Conservation (phyloP, 257 asterid species). For the Plantago major region DNA sequence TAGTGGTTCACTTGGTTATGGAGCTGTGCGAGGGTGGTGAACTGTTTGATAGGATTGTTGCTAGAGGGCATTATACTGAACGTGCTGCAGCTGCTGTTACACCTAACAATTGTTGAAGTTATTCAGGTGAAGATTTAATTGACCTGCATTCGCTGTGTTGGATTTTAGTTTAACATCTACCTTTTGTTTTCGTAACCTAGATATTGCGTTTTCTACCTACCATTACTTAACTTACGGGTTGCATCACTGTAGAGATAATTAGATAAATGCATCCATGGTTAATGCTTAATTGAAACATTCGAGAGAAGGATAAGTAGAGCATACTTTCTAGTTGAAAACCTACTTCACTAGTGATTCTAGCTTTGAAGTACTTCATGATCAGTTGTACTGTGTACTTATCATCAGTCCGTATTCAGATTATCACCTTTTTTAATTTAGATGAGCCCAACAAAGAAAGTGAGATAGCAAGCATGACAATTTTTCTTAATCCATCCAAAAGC, state of each 20-base stretch:
- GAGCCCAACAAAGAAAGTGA: too few species aligned
- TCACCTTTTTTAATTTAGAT: too few species aligned
- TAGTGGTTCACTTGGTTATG: slow-evolving; percentile 51
- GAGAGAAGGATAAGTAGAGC: too few species aligned
- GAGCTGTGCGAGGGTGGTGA: slow-evolving; percentile 71
- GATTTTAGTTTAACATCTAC: background rate
- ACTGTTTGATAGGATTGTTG: slow-evolving; percentile 55
- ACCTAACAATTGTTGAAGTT: slow-evolving; percentile 54
- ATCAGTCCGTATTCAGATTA: too few species aligned
- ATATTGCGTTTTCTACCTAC: too few species aligned
- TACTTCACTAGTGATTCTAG: background rate
- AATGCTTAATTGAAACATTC: too few species aligned
- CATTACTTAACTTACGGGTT: background rate
- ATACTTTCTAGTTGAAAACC: too few species aligned
- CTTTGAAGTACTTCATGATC: background rate
- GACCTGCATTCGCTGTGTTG: slow-evolving; percentile 8
- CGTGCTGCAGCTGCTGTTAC: slow-evolving; percentile 57
- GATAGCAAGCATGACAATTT: too few species aligned
- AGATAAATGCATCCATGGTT: background rate
- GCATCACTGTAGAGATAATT: background rate
- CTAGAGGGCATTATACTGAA: slow-evolving; percentile 56
- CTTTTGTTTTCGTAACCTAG: too few species aligned
- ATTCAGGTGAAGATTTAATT: slow-evolving; percentile 39
- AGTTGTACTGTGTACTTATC: too few species aligned
- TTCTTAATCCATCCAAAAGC: too few species aligned